These are phyloP conservation scores for Colletotrichum tabaci DNA, from an alignment of 2,329 filamentous ascomycete genomes.

Conservation along the genomic window DNA sequence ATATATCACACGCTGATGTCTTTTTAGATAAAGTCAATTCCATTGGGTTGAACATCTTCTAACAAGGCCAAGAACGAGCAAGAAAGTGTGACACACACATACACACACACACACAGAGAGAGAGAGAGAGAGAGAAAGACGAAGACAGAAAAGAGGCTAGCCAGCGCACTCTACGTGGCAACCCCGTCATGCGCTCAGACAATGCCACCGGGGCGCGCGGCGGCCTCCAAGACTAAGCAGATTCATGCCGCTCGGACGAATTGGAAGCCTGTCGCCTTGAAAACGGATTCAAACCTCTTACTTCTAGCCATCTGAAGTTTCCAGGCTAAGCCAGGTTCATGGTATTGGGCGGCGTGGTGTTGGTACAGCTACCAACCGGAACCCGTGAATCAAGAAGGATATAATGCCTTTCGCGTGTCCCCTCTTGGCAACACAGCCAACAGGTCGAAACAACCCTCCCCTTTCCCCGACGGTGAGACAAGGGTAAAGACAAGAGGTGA, in stretches of 20 bases:
- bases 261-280: background rate
- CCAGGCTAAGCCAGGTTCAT: background rate
- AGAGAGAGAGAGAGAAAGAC: background rate
- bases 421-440: background rate
- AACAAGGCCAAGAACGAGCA: no score
- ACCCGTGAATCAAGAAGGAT: slow-evolving; percentile 7
- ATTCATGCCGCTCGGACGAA: slow-evolving; percentile 22
- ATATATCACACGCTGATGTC: background rate
- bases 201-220: background rate
- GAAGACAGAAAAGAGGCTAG: no score
- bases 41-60: background rate
- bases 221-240: background rate
- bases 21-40: slow-evolving; percentile 2
- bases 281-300: background rate
- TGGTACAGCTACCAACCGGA: background rate
- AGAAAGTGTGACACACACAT: no score
- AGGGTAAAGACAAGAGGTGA: background rate
- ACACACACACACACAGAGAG: no score
- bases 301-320: background rate
- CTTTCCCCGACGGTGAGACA: no score
- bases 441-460: background rate
- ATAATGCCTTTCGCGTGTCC: slow-evolving; percentile 2
- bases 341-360: background rate
- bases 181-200: slow-evolving; percentile 12
- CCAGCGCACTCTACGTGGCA: slow-evolving; percentile 7